Conservation (phyloP, 2,329 filamentous ascomycete genomes). For the Ascocoryne sarcoides region DNA sequence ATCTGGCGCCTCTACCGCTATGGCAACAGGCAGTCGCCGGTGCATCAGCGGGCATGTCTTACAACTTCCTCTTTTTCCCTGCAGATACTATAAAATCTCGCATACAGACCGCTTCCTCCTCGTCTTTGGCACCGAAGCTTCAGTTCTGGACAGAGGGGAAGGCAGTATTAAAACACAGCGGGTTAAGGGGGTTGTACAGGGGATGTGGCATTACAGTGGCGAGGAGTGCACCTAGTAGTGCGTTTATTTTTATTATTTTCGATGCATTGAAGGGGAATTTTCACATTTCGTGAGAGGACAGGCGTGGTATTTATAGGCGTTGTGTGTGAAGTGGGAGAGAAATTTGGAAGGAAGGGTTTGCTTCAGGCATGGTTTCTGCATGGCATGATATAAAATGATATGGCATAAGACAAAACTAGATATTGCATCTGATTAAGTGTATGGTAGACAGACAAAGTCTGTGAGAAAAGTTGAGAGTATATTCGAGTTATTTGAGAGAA, state of each 20-base stretch:
- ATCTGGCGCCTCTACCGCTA: conserved; percentile 54
- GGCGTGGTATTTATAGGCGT: too few relatives aligned
- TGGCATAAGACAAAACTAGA: too few relatives aligned
- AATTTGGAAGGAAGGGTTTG: too few relatives aligned
- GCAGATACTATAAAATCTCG: conserved; percentile 96
- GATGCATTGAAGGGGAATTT: conserved; percentile 72
- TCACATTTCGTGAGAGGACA: conserved; percentile 27
- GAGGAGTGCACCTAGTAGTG: conserved; percentile 87
- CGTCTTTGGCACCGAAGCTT: conserved; percentile 36
- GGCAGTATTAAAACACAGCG: conserved; percentile 73
- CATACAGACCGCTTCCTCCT: conserved; percentile 80
- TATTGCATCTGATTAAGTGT: too few relatives aligned
- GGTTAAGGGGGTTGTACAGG: conserved; percentile 77
- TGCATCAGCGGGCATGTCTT: conserved; percentile 80
- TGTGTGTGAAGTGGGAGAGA: too few relatives aligned
- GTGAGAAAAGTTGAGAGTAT: too few relatives aligned
- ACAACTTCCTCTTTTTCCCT: conserved; percentile 96
- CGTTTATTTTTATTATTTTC: conserved; percentile 94
- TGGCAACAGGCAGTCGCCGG: conserved; percentile 85
- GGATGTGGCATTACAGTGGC: conserved; percentile 91
- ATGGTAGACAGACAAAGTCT: too few relatives aligned
- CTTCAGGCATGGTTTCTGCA: too few relatives aligned
- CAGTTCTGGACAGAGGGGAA: conserved; percentile 66
- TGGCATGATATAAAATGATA: too few relatives aligned
- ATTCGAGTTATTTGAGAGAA: too few relatives aligned